phyloP scores from a whole-genome alignment of 768 basidiomycete genomes.

The Naganishia antarctica region DNA sequence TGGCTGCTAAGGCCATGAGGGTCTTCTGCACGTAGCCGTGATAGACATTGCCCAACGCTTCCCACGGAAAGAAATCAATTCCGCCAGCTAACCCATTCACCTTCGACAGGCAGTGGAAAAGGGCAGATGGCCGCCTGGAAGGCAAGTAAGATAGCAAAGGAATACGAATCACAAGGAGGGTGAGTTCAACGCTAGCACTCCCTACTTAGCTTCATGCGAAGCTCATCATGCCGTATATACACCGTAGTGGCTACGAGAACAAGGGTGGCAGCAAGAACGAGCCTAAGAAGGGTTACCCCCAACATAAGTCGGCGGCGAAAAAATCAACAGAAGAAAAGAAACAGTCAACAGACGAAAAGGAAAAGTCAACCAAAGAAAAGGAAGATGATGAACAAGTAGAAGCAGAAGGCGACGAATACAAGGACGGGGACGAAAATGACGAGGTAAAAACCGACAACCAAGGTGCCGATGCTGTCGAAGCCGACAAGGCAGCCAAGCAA shows the following conservation, averaged over 20 bases:
- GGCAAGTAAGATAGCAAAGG: constrained; percentile 43
- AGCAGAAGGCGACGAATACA: background rate
- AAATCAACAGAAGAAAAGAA: constrained; percentile 22
- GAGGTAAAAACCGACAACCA: no score
- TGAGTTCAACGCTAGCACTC: background rate
- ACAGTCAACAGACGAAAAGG: constrained; percentile 26
- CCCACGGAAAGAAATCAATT: no score
- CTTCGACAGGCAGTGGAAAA: constrained; percentile 36
- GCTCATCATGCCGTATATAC: no score
- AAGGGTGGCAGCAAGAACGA: constrained; percentile 47
- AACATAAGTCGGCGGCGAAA: constrained; percentile 36
- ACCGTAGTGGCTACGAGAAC: constrained; percentile 43
- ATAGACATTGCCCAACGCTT: no score
- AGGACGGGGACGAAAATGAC: constrained; percentile 14
- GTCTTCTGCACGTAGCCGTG: no score
- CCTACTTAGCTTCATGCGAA: no score
- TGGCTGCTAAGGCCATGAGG: no score
- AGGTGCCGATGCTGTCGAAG: background rate
- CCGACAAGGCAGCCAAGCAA: constrained; percentile 27
- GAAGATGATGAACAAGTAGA: constrained; percentile 17
- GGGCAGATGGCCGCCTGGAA: constrained; percentile 48
- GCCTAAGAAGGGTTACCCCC: constrained; percentile 41
- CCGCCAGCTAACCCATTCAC: no score
- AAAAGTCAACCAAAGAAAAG: no score
- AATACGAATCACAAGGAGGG: constrained; percentile 43